Percentiles rank a stretch among this genome's conserved stretches.
phyloP scores from a whole-genome alignment of 257 asterid genomes.

The Marsdenia floribunda region DNA sequence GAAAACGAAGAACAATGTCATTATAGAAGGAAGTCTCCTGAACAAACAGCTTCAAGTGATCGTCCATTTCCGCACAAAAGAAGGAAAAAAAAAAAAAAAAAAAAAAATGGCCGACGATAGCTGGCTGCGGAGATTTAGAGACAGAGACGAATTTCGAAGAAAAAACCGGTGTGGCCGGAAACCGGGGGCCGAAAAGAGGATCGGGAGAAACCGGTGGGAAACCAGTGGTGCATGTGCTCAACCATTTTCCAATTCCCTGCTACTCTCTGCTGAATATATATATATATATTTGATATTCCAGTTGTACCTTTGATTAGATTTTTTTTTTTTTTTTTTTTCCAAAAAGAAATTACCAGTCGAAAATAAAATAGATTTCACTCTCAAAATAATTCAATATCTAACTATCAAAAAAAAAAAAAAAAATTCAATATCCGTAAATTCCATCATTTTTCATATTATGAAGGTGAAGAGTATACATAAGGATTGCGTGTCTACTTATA shows the following conservation, averaged over 20 bases:
- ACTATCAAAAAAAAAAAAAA: too few species aligned
- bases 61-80: background rate
- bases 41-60: conserved; percentile 42
- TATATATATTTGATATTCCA: background rate
- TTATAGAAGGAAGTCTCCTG: conserved; percentile 79
- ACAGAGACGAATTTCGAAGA: conserved; percentile 14
- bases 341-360: too few species aligned
- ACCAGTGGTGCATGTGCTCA: background rate
- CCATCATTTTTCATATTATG: too few species aligned
- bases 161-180: background rate
- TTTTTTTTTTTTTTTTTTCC: too few species aligned
- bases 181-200: background rate
- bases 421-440: too few species aligned
- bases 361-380: too few species aligned
- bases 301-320: background rate
- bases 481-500: too few species aligned
- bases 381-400: too few species aligned
- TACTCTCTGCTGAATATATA: background rate
- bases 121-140: background rate
- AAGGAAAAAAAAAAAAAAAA: too few species aligned
- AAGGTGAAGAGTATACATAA: too few species aligned
- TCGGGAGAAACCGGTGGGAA: background rate
- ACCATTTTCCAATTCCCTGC: background rate
- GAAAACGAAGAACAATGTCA: conserved; percentile 52
- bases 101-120: background rate